These are phyloP conservation scores for Kodamaea arcana DNA, from an alignment of 1,139 yeast species.

Conservation along the genomic window DNA sequence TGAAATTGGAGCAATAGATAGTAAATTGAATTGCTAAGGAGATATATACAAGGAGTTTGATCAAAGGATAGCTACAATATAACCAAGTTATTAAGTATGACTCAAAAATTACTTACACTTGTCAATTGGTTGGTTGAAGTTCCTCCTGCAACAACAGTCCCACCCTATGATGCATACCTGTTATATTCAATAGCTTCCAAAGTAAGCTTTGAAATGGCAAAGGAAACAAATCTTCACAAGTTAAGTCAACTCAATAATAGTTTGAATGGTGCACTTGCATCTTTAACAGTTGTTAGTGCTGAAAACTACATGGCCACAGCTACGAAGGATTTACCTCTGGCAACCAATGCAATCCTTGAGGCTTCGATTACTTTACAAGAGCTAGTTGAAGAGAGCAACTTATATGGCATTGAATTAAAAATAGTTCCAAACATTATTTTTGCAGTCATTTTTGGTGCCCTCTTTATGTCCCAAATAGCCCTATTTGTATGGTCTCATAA, in stretches of 20 bases:
- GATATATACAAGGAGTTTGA: too few relatives aligned
- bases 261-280: constrained; percentile 37
- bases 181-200: constrained; percentile 9
- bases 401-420: constrained; percentile 10
- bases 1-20: too few relatives aligned
- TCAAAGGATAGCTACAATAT: too few relatives aligned
- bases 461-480: constrained; percentile 11
- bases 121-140: not conserved
- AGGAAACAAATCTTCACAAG: constrained; percentile 9
- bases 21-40: too few relatives aligned
- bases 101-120: not conserved
- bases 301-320: constrained; percentile 33
- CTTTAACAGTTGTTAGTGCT: constrained; percentile 31
- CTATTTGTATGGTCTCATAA: constrained; percentile 3
- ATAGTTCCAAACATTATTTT: constrained; percentile 10
- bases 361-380: constrained; percentile 28
- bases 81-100: too few relatives aligned
- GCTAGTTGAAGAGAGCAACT: constrained; percentile 22
- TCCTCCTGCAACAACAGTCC: not conserved
- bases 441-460: constrained; percentile 21
- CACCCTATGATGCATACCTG: not conserved
- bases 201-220: constrained; percentile 7
- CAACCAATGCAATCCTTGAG: constrained; percentile 21
- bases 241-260: constrained; percentile 19
- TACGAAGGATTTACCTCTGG: constrained; percentile 12